phyloP scores from a whole-genome alignment of 139 green algal genomes.

The Parachlorella kessleri region DNA sequence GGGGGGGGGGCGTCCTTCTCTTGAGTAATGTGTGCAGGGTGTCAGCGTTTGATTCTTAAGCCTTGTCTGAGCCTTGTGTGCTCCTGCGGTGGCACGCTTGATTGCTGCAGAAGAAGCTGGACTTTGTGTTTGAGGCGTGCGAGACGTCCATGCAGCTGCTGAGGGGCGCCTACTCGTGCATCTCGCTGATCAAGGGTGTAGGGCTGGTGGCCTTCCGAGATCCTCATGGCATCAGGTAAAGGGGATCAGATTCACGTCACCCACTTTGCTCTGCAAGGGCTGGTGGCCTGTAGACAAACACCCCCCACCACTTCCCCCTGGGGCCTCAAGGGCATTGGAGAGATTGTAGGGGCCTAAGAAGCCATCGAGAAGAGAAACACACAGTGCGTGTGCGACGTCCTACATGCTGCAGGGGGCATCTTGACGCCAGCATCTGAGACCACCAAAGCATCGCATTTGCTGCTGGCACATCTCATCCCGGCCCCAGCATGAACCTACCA shows the following conservation, averaged over 20 bases:
- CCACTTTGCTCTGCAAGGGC: not conserved
- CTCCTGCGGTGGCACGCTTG: not conserved
- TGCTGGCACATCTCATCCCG: no score
- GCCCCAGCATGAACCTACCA: no score
- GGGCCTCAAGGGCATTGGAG: no score
- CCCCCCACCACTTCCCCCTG: not conserved
- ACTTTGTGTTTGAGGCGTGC: constrained; percentile 92
- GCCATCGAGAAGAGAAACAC: no score
- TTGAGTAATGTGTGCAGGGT: no score
- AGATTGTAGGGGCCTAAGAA: no score
- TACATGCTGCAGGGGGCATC: no score
- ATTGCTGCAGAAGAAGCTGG: constrained; percentile 59
- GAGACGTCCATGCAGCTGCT: constrained; percentile 78
- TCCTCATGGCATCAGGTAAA: constrained; percentile 92
- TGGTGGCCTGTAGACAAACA: not conserved
- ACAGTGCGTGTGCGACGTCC: no score
- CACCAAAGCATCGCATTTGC: no score
- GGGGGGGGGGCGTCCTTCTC: no score
- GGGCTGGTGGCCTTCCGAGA: constrained; percentile 97
- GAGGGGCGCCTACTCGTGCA: constrained; percentile 92
- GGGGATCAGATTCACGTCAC: no score
- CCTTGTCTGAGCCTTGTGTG: not conserved
- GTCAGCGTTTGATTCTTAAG: not conserved
- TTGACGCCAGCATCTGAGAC: no score
- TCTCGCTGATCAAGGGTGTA: constrained; percentile 91